Evolutionary conservation across 2,329 filamentous ascomycete species (phyloP), one percentile per base, ranked within the genome.

Genomic region (Ceratocystis smalleyi): DNA sequence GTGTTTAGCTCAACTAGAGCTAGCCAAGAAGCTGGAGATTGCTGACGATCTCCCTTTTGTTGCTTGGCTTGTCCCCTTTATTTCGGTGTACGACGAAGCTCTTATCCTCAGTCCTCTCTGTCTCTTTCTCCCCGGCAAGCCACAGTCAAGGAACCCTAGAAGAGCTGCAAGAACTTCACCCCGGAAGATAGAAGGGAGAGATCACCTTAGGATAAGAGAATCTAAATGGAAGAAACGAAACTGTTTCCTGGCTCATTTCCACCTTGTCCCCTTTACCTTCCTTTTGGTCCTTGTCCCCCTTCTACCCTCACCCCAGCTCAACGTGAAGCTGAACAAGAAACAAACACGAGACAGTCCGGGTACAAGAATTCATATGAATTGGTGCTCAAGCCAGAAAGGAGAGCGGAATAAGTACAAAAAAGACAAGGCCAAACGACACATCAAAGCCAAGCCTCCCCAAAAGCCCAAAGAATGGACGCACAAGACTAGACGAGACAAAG

Each of bases 201-300:
- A 49, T 10, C 6, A 7, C n/a, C 45, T 49, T 19, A 24, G 7
- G 47, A 55, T 32, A 55, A 55, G 51, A 55, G 24, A 30, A n/a
- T 24, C 51, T 22, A 12, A 17, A n/a, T 17, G 24, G 22, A 55
- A 27, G 51, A 55, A 55, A 55, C 51, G 51, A 55, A 32, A 32
- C 51, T 55, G 51, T 55, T 55, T 55, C 12, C 22, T 49, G 22
- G 22, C n/a, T 55, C 51, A 55, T 55, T 55, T 55, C 51, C 51
- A 30, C 51, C 27, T 55, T 55, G 30, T 17, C 51, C 51, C 51
- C 24, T 55, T n/a, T 55, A 24, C 51, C 27, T 30, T 27, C 27
- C 22, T 17, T 55, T 27, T 6, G 22, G 19, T 15, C 49, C 24
- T 30, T 24, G 12, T 24, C 22, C 49, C 24, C 19, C 49, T 24